Conservation (phyloP, 768 basidiomycete genomes). For the Neoboletus magnificus region DNA sequence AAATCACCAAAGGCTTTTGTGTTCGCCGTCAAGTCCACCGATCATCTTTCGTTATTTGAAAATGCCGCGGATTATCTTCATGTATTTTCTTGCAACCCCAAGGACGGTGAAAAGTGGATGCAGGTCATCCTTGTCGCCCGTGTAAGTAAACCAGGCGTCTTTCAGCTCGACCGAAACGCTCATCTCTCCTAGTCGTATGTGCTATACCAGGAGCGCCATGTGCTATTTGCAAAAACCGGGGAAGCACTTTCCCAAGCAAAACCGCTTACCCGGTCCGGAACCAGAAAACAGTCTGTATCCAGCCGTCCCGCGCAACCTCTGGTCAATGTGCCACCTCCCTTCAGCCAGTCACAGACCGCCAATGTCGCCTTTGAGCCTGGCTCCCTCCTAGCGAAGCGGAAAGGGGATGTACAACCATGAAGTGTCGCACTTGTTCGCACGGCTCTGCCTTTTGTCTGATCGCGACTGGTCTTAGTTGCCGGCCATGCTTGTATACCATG, state of each 20-base stretch:
- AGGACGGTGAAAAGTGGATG: slow-evolving; percentile 75
- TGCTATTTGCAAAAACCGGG: slow-evolving; percentile 39
- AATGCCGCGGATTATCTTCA: slow-evolving; percentile 86
- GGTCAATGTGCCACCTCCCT: slow-evolving; percentile 43
- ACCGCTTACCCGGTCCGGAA: slow-evolving; percentile 35
- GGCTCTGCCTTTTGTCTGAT: background rate
- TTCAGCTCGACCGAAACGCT: background rate
- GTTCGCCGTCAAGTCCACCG: slow-evolving; percentile 87
- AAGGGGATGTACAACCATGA: slow-evolving; percentile 23
- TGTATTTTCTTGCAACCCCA: slow-evolving; percentile 73
- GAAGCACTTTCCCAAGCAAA: slow-evolving; percentile 29
- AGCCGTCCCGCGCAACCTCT: slow-evolving; percentile 46
- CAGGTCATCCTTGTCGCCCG: slow-evolving; percentile 78
- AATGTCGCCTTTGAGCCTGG: slow-evolving; percentile 67
- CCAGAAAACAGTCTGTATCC: slow-evolving; percentile 36
- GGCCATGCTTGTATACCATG: slow-evolving; percentile 11
- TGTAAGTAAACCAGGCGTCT: slow-evolving; percentile 41
- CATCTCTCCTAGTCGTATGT: slow-evolving; percentile 65
- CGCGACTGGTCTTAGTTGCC: slow-evolving; percentile 7
- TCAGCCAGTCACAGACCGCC: slow-evolving; percentile 27
- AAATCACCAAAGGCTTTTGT: slow-evolving; percentile 82
- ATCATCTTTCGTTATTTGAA: slow-evolving; percentile 84
- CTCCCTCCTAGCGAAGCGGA: slow-evolving; percentile 62
- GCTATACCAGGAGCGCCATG: slow-evolving; percentile 73
- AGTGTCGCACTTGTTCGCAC: background rate